Evolutionary conservation across 1,284 basidiomycete species (phyloP).

Genomic region (Hemileia vastatrix): DNA sequence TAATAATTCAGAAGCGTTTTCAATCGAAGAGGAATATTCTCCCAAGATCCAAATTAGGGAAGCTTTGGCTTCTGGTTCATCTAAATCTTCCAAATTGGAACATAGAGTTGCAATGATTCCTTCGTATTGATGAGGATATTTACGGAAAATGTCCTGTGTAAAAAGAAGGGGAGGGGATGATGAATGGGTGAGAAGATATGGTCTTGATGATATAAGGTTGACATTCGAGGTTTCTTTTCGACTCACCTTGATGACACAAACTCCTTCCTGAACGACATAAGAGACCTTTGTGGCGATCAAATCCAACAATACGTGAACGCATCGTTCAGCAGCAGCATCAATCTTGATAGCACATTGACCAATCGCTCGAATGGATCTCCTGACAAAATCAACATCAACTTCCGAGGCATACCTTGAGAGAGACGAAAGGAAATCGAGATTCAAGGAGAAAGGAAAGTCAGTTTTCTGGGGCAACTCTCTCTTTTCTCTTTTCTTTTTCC

Average conservation of each 20-base stretch:
- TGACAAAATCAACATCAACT: slow-evolving; percentile 95
- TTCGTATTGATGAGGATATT: slow-evolving; percentile 96
- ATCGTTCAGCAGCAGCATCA: slow-evolving; percentile 79
- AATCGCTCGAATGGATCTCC: slow-evolving; percentile 86
- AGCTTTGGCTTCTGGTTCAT: slow-evolving; percentile 96
- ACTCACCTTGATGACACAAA: slow-evolving; percentile 89
- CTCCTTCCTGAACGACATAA: slow-evolving; percentile 96
- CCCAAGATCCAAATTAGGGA: slow-evolving; percentile 98
- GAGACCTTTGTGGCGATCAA: slow-evolving; percentile 84
- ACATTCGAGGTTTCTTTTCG: background rate
- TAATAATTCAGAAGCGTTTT: slow-evolving; percentile 86
- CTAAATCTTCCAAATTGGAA: too few species aligned
- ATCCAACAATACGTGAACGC: slow-evolving; percentile 83
- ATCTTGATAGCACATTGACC: slow-evolving; percentile 96
- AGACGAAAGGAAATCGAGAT: background rate
- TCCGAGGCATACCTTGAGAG: slow-evolving; percentile 74
- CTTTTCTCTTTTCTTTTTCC: background rate
- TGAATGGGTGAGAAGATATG: background rate
- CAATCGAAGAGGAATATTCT: slow-evolving; percentile 93
- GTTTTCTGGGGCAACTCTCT: background rate
- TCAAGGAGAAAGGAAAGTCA: background rate
- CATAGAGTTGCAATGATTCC: slow-evolving; percentile 91
- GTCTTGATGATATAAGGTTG: background rate
- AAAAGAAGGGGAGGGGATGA: background rate
- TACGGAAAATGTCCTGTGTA: slow-evolving; percentile 86